Conservation (phyloP, 306 rosid species). For the Casuarina glauca region DNA sequence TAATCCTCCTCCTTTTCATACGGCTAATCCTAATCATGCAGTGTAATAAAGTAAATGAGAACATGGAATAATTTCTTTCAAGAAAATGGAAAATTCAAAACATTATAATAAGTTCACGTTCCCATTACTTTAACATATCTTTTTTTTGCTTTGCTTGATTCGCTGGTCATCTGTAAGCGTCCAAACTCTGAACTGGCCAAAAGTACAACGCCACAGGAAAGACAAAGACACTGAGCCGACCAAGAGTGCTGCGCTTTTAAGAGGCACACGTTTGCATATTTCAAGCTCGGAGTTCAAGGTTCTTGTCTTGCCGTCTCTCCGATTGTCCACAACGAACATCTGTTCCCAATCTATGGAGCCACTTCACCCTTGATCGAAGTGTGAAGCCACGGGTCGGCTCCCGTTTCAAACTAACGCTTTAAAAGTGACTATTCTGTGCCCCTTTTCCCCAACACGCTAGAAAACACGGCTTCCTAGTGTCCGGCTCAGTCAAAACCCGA, state of each 20-base stretch:
- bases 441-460: not conserved
- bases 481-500: not conserved
- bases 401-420: not conserved
- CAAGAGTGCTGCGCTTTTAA: conserved; percentile 17
- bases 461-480: not conserved
- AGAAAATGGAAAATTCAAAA: too few relatives aligned
- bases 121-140: too few relatives aligned
- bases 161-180: not conserved
- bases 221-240: conserved; percentile 6
- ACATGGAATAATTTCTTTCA: too few relatives aligned
- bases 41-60: not conserved
- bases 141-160: too few relatives aligned
- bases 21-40: not conserved
- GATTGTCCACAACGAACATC: not conserved
- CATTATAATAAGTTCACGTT: too few relatives aligned
- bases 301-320: conserved; percentile 18
- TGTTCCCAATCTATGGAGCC: not conserved
- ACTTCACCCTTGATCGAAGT: not conserved
- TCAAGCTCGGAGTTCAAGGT: conserved; percentile 17
- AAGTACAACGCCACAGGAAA: not conserved
- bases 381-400: not conserved
- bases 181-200: not conserved
- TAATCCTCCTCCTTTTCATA: not conserved
- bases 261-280: conserved; percentile 2
- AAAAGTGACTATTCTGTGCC: not conserved